These are phyloP conservation scores for Orbilia javanica DNA, from an alignment of 2,329 filamentous ascomycete genomes.

Conservation along the genomic window DNA sequence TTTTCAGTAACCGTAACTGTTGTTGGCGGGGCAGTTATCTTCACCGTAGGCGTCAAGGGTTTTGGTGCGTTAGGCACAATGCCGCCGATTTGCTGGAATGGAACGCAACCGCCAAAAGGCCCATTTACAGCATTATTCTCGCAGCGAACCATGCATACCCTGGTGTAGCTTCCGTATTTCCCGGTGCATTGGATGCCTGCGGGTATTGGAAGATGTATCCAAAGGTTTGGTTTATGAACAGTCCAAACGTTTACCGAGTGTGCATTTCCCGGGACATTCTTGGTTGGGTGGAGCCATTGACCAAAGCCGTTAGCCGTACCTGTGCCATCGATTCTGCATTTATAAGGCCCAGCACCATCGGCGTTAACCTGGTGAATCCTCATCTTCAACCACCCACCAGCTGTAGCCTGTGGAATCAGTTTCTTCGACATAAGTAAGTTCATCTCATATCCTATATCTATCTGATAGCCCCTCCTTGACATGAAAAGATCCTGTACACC, in stretches of 20 bases:
- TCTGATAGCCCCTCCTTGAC: too few species aligned
- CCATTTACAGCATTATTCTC: not conserved
- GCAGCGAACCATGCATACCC: not conserved
- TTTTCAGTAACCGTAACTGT: not conserved
- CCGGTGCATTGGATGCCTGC: not conserved
- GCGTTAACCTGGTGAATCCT: not conserved
- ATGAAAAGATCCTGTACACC: not conserved
- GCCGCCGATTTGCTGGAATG: not conserved
- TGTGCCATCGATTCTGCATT: not conserved
- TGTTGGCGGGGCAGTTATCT: not conserved
- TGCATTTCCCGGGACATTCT: not conserved
- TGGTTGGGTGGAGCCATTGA: not conserved
- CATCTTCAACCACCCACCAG: not conserved
- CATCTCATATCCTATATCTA: not conserved
- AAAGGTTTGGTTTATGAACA: not conserved
- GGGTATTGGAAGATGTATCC: not conserved
- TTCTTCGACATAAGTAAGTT: not conserved
- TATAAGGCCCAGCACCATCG: not conserved
- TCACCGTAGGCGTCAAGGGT: not conserved
- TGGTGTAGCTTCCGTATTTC: too few species aligned
- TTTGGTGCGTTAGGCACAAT: not conserved
- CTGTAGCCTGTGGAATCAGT: slow-evolving; percentile 1
- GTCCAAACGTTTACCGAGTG: not conserved
- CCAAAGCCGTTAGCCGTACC: not conserved
- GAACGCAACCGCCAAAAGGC: not conserved